Conservation (phyloP, 1,284 basidiomycete species). For the Cutaneotrichosporon spelunceum region DNA sequence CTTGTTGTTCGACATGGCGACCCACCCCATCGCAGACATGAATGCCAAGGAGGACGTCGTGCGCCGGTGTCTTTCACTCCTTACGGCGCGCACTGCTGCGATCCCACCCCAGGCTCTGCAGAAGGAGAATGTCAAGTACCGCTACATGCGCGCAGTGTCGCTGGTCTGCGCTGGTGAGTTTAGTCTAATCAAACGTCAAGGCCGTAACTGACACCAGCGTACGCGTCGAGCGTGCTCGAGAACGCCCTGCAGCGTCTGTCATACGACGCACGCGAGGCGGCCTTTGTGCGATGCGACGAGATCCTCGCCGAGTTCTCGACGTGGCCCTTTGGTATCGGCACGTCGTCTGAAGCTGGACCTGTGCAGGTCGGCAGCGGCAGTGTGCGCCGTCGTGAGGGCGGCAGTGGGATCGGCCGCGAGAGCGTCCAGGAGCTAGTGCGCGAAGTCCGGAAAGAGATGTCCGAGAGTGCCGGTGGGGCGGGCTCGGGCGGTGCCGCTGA, state of each 20-base stretch:
- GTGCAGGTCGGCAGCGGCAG: constrained; percentile 45
- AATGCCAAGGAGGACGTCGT: constrained; percentile 82
- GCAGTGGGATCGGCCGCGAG: constrained; percentile 55
- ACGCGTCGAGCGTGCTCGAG: constrained; percentile 90
- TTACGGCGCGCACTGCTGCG: constrained; percentile 79
- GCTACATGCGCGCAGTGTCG: constrained; percentile 73
- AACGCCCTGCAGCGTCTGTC: constrained; percentile 81
- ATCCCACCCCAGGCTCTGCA: constrained; percentile 66
- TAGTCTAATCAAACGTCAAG: not conserved
- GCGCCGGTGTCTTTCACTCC: constrained; percentile 67
- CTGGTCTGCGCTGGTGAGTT: constrained; percentile 70
- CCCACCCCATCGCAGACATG: constrained; percentile 88
- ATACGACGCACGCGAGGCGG: constrained; percentile 86
- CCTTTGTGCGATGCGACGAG: constrained; percentile 86
- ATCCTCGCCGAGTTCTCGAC: constrained; percentile 80
- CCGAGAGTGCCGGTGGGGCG: constrained; percentile 55
- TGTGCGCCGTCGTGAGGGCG: constrained; percentile 44
- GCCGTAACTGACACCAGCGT: constrained; percentile 50
- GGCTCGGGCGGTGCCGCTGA: constrained; percentile 65
- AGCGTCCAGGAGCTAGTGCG: constrained; percentile 73
- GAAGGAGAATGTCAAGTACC: constrained; percentile 72
- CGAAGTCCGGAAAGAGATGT: constrained; percentile 72
- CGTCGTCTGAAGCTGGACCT: constrained; percentile 35
- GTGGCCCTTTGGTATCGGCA: constrained; percentile 74
- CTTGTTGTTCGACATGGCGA: constrained; percentile 97